These are phyloP conservation scores for Talaromyces sp. DNA, from an alignment of 2,329 filamentous ascomycete genomes.

Conservation along the genomic window DNA sequence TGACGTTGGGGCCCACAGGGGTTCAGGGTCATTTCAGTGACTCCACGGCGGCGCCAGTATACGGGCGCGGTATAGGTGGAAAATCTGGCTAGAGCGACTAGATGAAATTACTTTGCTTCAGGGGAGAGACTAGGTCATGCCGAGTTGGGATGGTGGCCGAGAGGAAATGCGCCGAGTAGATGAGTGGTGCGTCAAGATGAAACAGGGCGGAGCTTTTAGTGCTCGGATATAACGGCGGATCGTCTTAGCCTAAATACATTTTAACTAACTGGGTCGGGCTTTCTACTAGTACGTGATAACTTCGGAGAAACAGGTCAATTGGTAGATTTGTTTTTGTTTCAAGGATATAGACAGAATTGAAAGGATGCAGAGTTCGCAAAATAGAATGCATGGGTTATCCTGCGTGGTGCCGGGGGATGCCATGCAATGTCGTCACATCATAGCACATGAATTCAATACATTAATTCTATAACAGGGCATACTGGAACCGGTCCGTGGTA, in stretches of 20 bases:
- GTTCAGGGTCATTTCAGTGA: constrained; percentile 11
- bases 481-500: not conserved
- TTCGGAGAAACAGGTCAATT: not conserved
- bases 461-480: not conserved
- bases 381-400: too few relatives aligned
- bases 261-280: not conserved
- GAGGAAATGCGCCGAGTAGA: constrained; percentile 12
- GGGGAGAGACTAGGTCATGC: constrained; percentile 14
- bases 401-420: not conserved
- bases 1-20: constrained; percentile 3
- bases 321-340: not conserved
- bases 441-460: constrained; percentile 5
- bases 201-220: constrained; percentile 21
- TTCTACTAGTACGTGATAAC: not conserved
- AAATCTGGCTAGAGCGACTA: constrained; percentile 4
- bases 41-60: not conserved
- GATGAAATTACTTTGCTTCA: constrained; percentile 18
- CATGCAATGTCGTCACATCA: constrained; percentile 7
- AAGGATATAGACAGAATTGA: not conserved
- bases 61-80: constrained; percentile 10
- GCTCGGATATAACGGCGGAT: constrained; percentile 5
- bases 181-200: constrained; percentile 24
- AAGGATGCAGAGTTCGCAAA: not conserved
- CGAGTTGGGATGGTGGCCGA: constrained; percentile 18
- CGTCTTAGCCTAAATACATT: constrained; percentile 1